A percentile compares a stretch with the other conserved stretches of the same genome.
Conservation (phyloP, 495 filamentous ascomycete genomes). For the Penicillium dipodomyicola region DNA sequence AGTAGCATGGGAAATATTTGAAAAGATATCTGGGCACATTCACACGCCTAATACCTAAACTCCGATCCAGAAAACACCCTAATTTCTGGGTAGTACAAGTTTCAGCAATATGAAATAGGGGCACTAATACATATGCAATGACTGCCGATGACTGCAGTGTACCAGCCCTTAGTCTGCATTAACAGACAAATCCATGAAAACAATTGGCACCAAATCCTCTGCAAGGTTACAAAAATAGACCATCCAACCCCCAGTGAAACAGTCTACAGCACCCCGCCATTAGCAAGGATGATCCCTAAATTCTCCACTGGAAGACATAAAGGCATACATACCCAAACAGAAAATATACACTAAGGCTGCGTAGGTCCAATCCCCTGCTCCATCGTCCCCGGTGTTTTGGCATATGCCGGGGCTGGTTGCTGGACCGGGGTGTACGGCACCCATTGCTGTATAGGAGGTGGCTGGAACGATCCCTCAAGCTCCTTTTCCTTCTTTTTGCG, state of each 20-base stretch:
- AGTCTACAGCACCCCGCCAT: not conserved
- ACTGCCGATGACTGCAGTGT: not conserved
- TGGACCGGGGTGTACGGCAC: slow-evolving; percentile 8
- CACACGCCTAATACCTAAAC: not conserved
- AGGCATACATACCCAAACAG: not conserved
- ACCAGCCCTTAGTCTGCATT: not conserved
- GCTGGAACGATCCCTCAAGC: slow-evolving; percentile 5
- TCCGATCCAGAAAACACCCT: not conserved
- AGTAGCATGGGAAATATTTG: too few species aligned
- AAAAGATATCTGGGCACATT: not conserved
- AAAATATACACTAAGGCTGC: not conserved
- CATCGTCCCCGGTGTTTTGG: slow-evolving; percentile 3
- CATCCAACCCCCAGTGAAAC: not conserved
- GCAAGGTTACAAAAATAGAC: not conserved
- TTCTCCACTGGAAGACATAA: not conserved
- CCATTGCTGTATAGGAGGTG: slow-evolving; percentile 17
- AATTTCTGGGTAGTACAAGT: not conserved
- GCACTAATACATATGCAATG: not conserved
- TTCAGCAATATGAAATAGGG: not conserved
- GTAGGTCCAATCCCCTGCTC: not conserved
- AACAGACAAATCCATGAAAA: not conserved
- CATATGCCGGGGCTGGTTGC: slow-evolving; percentile 8
- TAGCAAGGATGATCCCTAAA: not conserved
- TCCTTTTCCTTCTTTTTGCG: slow-evolving; percentile 12
- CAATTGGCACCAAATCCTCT: not conserved